Evolutionary conservation across 139 green algal genomes (phyloP).

Genomic region (Chlamydomonas urium): DNA sequence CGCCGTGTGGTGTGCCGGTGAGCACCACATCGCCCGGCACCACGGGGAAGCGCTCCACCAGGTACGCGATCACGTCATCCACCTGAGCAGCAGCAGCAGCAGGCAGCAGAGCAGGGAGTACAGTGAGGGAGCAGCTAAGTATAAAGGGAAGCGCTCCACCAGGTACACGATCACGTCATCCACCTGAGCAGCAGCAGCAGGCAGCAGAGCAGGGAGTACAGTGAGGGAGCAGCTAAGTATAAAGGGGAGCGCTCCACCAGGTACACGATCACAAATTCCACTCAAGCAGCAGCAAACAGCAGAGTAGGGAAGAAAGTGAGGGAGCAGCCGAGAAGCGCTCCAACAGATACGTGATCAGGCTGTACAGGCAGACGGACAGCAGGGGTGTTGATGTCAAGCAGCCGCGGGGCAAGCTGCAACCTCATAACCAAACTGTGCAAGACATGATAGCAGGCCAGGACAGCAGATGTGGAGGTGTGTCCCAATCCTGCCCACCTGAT

Average conservation of each 20-base stretch:
- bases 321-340: too few relatives aligned
- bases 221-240: too few relatives aligned
- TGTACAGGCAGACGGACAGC: too few relatives aligned
- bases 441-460: too few relatives aligned
- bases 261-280: neutral
- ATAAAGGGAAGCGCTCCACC: neutral
- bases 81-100: too few relatives aligned
- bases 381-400: too few relatives aligned
- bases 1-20: neutral
- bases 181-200: neutral
- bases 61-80: neutral
- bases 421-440: too few relatives aligned
- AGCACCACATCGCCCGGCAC: neutral
- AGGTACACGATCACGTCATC: neutral
- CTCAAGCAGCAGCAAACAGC: neutral
- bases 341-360: neutral
- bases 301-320: neutral
- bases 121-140: too few relatives aligned
- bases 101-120: neutral
- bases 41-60: conserved; percentile 1
- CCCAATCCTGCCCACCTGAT: too few relatives aligned
- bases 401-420: too few relatives aligned
- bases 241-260: neutral
- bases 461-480: too few relatives aligned
- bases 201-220: neutral